A percentile compares a stretch with the other conserved stretches of the same genome.
Evolutionary conservation across 805 yeast genomes (phyloP).

Genomic region (Komagataella pseudopastoris): DNA sequence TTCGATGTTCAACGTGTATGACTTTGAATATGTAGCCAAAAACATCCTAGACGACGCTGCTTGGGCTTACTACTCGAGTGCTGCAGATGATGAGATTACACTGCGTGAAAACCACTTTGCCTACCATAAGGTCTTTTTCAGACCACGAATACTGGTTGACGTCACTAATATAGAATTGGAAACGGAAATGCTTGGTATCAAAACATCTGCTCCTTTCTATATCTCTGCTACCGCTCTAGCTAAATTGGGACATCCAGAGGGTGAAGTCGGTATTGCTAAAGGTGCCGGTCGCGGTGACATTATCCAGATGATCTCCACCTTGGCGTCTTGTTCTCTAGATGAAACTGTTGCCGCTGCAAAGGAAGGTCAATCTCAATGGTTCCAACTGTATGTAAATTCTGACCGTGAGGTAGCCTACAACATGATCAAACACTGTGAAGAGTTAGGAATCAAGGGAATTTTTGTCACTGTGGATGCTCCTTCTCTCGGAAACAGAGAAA

Average conservation of each 20-base stretch:
- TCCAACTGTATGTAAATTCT: conserved; percentile 72
- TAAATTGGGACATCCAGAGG: conserved; percentile 84
- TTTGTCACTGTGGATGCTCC: conserved; percentile 93
- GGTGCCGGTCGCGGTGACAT: conserved; percentile 63
- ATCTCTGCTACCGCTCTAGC: conserved; percentile 89
- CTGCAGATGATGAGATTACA: conserved; percentile 86
- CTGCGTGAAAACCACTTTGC: conserved; percentile 85
- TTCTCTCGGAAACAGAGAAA: conserved; percentile 80
- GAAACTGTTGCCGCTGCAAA: conserved; percentile 65
- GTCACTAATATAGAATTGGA: conserved; percentile 60
- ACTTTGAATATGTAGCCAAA: conserved; percentile 80
- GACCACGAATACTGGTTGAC: conserved; percentile 72
- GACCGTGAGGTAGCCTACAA: conserved; percentile 53
- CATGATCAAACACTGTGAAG: conserved; percentile 59
- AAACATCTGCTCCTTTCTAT: conserved; percentile 68
- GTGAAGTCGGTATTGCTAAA: conserved; percentile 75
- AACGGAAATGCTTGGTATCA: conserved; percentile 65
- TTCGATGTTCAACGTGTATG: conserved; percentile 64
- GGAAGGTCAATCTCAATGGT: conserved; percentile 72
- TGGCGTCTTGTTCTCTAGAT: conserved; percentile 80
- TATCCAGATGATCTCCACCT: conserved; percentile 86
- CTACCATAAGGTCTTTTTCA: conserved; percentile 77
- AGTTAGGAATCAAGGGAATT: conserved; percentile 64
- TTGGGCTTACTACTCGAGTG: conserved; percentile 89
- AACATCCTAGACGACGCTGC: conserved; percentile 65